Evolutionary conservation across 1,284 basidiomycete genomes (phyloP).

Genomic region (Ustilago curta): DNA sequence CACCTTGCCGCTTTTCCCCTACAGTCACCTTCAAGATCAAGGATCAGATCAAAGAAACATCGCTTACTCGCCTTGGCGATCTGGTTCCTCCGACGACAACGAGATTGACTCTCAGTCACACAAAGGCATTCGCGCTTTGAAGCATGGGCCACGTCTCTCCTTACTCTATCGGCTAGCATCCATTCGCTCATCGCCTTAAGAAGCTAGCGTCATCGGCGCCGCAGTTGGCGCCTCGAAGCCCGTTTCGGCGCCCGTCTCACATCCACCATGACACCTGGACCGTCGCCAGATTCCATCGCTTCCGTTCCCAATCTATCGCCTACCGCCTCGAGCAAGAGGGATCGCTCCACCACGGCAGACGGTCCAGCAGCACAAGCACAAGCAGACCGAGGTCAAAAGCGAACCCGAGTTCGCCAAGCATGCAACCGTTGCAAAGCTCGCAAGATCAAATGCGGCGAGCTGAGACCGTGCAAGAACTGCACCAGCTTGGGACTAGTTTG

Average conservation of each 20-base stretch:
- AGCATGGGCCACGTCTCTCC: neutral
- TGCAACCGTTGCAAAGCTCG: constrained; percentile 56
- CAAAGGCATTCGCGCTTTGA: neutral
- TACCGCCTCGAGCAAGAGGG: constrained; percentile 28
- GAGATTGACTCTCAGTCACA: neutral
- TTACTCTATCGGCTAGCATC: neutral
- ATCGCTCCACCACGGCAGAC: constrained; percentile 29
- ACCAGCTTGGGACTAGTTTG: constrained; percentile 46
- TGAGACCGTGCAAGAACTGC: constrained; percentile 52
- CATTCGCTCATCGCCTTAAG: constrained; percentile 1
- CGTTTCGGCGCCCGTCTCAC: neutral
- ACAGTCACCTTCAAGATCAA: constrained; percentile 1
- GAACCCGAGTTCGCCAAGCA: constrained; percentile 47
- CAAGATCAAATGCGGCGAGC: constrained; percentile 54
- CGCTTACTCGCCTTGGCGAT: neutral
- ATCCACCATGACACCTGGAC: constrained; percentile 29
- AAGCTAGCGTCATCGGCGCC: neutral
- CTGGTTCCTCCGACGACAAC: neutral
- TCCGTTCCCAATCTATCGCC: constrained; percentile 24
- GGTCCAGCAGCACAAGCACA: constrained; percentile 13
- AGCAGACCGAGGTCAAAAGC: constrained; percentile 30
- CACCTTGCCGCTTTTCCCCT: neutral
- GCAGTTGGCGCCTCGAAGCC: neutral
- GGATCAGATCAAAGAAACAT: neutral
- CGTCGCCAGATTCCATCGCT: constrained; percentile 28